These are phyloP conservation scores for Solanum piurae DNA, from an alignment of 257 asterid genomes.

Conservation along the genomic window DNA sequence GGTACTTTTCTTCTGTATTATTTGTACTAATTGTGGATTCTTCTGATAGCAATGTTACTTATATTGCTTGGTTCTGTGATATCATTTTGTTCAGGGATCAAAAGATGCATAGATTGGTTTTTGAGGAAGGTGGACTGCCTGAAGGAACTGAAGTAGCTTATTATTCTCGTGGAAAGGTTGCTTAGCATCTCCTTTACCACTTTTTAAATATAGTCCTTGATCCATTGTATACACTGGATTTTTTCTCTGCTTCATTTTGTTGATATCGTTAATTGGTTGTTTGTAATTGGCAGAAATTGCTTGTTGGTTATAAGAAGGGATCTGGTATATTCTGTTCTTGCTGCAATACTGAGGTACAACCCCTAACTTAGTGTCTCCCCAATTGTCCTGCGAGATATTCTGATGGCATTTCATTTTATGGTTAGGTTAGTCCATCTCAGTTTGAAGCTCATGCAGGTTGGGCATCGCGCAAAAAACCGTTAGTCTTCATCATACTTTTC, in stretches of 20 bases:
- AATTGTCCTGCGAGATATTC: slow-evolving; percentile 3
- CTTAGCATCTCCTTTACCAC: slow-evolving; percentile 1
- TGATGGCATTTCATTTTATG: slow-evolving; percentile 19
- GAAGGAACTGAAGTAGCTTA: slow-evolving; percentile 92
- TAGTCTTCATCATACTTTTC: slow-evolving; percentile 19
- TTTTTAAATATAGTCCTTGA: not conserved
- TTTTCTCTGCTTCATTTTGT: not conserved
- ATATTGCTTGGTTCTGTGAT: slow-evolving; percentile 1
- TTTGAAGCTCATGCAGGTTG: slow-evolving; percentile 99
- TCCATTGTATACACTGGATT: not conserved
- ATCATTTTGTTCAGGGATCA: slow-evolving; percentile 53
- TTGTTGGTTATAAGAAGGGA: slow-evolving; percentile 85
- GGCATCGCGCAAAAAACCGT: slow-evolving; percentile 98
- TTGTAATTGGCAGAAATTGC: slow-evolving; percentile 53
- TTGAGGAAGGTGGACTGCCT: slow-evolving; percentile 83
- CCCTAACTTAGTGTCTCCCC: slow-evolving; percentile 4
- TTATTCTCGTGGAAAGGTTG: slow-evolving; percentile 91
- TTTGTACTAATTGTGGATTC: not conserved
- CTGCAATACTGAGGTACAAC: slow-evolving; percentile 73
- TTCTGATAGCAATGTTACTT: not conserved
- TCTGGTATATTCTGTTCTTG: slow-evolving; percentile 78
- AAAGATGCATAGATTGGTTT: slow-evolving; percentile 87
- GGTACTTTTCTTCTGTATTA: slow-evolving; percentile 14
- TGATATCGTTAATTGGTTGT: slow-evolving; percentile 11
- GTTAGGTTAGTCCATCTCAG: slow-evolving; percentile 91